Base-by-base conservation (phyloP, 139 green algal genomes). In the Coelastrella sp. region DNA sequence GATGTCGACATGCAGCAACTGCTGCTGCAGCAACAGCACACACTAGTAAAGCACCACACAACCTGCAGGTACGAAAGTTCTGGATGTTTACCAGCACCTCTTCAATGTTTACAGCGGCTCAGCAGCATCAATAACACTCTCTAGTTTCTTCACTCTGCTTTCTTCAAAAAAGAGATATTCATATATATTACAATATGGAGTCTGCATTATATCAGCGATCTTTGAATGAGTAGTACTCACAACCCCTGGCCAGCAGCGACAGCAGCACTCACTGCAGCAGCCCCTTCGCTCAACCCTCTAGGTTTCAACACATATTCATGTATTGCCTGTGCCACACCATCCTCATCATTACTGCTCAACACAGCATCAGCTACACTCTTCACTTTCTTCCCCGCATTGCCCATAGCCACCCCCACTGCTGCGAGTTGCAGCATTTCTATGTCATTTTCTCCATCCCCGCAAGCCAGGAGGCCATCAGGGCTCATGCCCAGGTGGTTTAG, bases 261-360 rank as follows among this genome's bases (percentile, higher is more conserved):
- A 78, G 65, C 83, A 66, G 35, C 83, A 68, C 7, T 49, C 20
- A 60, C 25, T 11, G 8, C 83, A 57, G 20, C 65, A 65, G 12
- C 35, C 17, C 25, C 65, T 4, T 11, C 83, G 7, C 14, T 22
- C 63, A 89, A 22, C 19, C 78, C 81, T 17, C 87, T 19, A 6
- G 91, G 91, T 22, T 66, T 61, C 65, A 98, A 78, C 17, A 99
- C 97, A 91, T 92, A 99, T 20, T 86, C 65, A 76, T 96, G 63
- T 4, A 99, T 96, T 0, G 97, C 97, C 56, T 96, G 84, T 7
- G 97, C 97, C 57, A 99, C 97, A 1, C 96, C 97, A 68, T 99
- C 95, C 68, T 99, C 92, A 78, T 99, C 94, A 84, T 99, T 99
- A 91, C 81, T 95, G 6, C 94, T 91, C 22, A 96, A 79, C 7